Evolutionary conservation across 371 early-diverging fungal genomes (phyloP).

Genomic region (Mortierella sp.): DNA sequence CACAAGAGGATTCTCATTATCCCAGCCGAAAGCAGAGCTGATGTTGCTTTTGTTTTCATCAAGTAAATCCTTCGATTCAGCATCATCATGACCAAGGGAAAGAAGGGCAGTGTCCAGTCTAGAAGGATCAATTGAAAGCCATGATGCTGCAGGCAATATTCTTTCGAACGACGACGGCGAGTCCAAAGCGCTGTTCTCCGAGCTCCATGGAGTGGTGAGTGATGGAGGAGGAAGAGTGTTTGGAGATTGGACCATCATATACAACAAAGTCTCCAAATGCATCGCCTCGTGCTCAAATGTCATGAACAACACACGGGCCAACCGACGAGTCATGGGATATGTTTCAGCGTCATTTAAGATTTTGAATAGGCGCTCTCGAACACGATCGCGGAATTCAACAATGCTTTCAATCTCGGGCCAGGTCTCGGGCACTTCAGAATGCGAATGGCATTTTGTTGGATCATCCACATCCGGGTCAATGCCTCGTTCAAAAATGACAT

Average conservation of each 20-base stretch:
- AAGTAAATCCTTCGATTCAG: slow-evolving; percentile 61
- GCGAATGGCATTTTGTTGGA: slow-evolving; percentile 80
- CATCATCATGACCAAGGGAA: slow-evolving; percentile 71
- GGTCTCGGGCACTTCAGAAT: slow-evolving; percentile 80
- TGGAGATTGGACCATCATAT: slow-evolving; percentile 85
- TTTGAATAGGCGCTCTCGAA: slow-evolving; percentile 67
- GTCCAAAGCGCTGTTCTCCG: neutral
- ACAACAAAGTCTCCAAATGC: slow-evolving; percentile 90
- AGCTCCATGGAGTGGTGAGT: slow-evolving; percentile 32
- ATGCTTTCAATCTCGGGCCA: slow-evolving; percentile 84
- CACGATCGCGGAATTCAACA: slow-evolving; percentile 71
- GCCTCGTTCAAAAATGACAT: slow-evolving; percentile 91
- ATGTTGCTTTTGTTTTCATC: slow-evolving; percentile 24
- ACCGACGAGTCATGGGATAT: slow-evolving; percentile 58
- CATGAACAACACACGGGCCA: slow-evolving; percentile 83
- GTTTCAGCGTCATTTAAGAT: slow-evolving; percentile 60
- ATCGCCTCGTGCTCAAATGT: slow-evolving; percentile 92
- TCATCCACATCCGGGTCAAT: slow-evolving; percentile 94
- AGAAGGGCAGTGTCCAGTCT: slow-evolving; percentile 53
- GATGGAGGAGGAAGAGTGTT: slow-evolving; percentile 38
- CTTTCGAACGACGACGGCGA: neutral
- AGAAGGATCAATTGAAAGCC: slow-evolving; percentile 36
- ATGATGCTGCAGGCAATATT: slow-evolving; percentile 10
- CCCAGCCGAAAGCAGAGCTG: slow-evolving; percentile 83
- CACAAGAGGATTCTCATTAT: slow-evolving; percentile 81